Percentiles rank a stretch among this genome's conserved stretches.
These are phyloP conservation scores for Blastobotrys ciferrii DNA, from an alignment of 1,139 yeast species.

Conservation along the genomic window DNA sequence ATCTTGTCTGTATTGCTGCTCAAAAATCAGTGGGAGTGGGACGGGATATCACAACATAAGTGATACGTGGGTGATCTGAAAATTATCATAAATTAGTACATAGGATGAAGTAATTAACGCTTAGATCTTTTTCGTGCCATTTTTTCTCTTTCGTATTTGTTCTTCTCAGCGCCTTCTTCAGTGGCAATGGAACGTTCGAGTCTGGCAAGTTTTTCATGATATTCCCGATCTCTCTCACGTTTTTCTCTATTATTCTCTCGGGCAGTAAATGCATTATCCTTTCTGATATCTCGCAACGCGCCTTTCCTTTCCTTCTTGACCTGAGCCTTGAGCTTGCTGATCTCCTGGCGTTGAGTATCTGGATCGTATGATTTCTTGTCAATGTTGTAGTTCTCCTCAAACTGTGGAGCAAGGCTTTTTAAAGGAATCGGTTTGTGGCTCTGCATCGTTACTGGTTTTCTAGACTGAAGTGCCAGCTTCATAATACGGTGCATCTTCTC, in stretches of 20 bases:
- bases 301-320: conserved; percentile 89
- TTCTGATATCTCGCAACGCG: conserved; percentile 84
- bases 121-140: conserved; percentile 54
- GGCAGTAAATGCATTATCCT: conserved; percentile 82
- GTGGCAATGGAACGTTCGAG: conserved; percentile 85
- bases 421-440: conserved; percentile 83
- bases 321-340: conserved; percentile 76
- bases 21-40: neutral
- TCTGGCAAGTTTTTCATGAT: conserved; percentile 86
- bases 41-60: too few species aligned
- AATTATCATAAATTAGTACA: conserved; percentile 4
- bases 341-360: conserved; percentile 76
- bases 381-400: conserved; percentile 94
- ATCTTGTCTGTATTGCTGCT: neutral
- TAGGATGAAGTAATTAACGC: neutral
- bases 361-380: conserved; percentile 90
- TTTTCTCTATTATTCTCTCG: conserved; percentile 79
- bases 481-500: conserved; percentile 48
- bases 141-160: conserved; percentile 84
- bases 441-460: conserved; percentile 79
- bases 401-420: conserved; percentile 83
- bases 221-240: conserved; percentile 69
- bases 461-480: conserved; percentile 50
- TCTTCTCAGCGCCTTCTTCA: conserved; percentile 91
- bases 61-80: too few species aligned